phyloP scores from a whole-genome alignment of 2,329 filamentous ascomycete genomes.

The Diaporthe velutina region DNA sequence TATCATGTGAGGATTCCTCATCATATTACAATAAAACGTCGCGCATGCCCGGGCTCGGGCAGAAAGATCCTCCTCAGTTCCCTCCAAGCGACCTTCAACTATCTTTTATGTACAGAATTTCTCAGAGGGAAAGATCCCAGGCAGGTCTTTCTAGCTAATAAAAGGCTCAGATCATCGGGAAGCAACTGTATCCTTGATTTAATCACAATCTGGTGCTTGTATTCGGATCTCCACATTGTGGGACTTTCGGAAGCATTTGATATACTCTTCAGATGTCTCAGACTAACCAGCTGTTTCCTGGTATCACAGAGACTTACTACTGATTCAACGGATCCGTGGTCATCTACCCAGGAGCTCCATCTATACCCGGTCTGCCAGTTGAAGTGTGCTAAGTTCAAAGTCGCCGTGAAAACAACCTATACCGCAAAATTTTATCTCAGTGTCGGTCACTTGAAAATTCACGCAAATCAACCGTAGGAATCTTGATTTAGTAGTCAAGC shows the following conservation, averaged over 20 bases:
- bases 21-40: background rate
- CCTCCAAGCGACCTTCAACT: background rate
- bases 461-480: background rate
- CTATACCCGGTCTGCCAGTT: background rate
- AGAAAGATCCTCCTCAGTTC: no score
- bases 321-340: no score
- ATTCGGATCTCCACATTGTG: no score
- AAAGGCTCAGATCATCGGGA: background rate
- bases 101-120: background rate
- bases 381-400: background rate
- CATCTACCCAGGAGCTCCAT: background rate
- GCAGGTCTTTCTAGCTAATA: no score
- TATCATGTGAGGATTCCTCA: background rate
- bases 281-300: no score
- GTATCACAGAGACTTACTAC: no score
- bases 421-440: background rate
- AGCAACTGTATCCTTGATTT: background rate
- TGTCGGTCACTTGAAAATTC: background rate
- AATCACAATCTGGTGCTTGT: no score
- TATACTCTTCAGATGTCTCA: no score
- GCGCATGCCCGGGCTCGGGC: background rate
- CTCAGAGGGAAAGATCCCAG: background rate
- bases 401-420: background rate
- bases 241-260: no score
- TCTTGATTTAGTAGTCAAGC: background rate